phyloP scores from a whole-genome alignment of 2,329 filamentous ascomycete genomes.

The Aspergillus aculeatus region DNA sequence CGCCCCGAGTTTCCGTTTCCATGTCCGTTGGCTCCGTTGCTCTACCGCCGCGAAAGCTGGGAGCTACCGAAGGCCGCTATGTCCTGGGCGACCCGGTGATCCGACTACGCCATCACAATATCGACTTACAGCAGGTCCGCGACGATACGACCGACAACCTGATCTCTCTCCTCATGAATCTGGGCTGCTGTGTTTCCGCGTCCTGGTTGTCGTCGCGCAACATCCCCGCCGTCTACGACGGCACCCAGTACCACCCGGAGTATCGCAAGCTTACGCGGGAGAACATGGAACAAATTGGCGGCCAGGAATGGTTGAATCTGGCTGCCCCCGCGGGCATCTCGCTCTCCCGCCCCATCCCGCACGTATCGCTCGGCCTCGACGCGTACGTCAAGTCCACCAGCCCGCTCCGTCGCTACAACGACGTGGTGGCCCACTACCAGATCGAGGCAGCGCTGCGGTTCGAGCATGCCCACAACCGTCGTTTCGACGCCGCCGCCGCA shows the following conservation, averaged over 20 bases:
- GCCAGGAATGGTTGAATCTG: slow-evolving; percentile 38
- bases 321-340: slow-evolving; percentile 42
- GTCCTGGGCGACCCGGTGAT: slow-evolving; percentile 46
- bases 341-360: slow-evolving; percentile 49
- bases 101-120: slow-evolving; percentile 26
- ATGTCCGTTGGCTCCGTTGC: slow-evolving; percentile 26
- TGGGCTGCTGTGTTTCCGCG: slow-evolving; percentile 46
- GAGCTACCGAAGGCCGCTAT: slow-evolving; percentile 32
- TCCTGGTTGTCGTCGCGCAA: slow-evolving; percentile 38
- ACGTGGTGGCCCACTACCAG: slow-evolving; percentile 64
- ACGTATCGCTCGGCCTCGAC: slow-evolving; percentile 52
- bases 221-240: slow-evolving; percentile 38
- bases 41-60: slow-evolving; percentile 28
- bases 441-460: slow-evolving; percentile 61
- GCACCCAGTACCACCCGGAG: slow-evolving; percentile 41
- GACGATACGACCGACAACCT: slow-evolving; percentile 42
- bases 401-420: slow-evolving; percentile 60
- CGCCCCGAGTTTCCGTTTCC: slow-evolving; percentile 20
- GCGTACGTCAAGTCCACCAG: slow-evolving; percentile 60
- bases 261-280: slow-evolving; percentile 39
- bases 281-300: slow-evolving; percentile 44
- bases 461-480: slow-evolving; percentile 49
- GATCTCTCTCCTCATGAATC: slow-evolving; percentile 54
- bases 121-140: slow-evolving; percentile 38
- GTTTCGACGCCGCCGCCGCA: slow-evolving; percentile 34